phyloP scores from a whole-genome alignment of 768 basidiomycete species.

The Boletus rubescentipes region DNA sequence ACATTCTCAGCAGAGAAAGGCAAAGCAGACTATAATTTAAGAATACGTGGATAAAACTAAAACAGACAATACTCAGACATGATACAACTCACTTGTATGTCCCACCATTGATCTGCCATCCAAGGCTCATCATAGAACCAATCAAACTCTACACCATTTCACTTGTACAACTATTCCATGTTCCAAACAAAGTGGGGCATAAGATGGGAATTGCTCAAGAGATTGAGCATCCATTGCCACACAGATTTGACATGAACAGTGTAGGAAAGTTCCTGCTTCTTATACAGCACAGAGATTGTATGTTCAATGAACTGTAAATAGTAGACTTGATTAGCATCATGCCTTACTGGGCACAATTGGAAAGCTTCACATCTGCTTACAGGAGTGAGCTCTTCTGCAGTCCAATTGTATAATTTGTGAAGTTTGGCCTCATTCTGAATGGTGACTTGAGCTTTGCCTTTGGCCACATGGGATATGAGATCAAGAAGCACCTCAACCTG shows the following conservation, averaged over 20 bases:
- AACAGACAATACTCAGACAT: too few relatives aligned
- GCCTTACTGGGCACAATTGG: too few relatives aligned
- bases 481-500: constrained; percentile 3
- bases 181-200: too few relatives aligned
- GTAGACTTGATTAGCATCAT: too few relatives aligned
- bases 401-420: not conserved
- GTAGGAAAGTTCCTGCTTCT: not conserved
- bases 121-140: not conserved
- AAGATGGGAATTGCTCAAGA: too few relatives aligned
- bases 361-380: too few relatives aligned
- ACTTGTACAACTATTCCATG: too few relatives aligned
- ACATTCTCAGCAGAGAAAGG: not conserved
- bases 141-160: too few relatives aligned
- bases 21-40: not conserved
- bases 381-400: too few relatives aligned
- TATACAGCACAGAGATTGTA: constrained; percentile 1
- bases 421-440: constrained; percentile 5
- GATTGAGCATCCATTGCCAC: too few relatives aligned
- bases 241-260: not conserved
- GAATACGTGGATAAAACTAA: too few relatives aligned
- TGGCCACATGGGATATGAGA: not conserved
- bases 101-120: constrained; percentile 26
- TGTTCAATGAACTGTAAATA: not conserved
- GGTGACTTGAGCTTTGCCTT: constrained; percentile 21
- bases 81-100: too few relatives aligned